These are phyloP conservation scores for Metarhizium brunneum DNA, from an alignment of 2,329 filamentous ascomycete species.

Conservation along the genomic window DNA sequence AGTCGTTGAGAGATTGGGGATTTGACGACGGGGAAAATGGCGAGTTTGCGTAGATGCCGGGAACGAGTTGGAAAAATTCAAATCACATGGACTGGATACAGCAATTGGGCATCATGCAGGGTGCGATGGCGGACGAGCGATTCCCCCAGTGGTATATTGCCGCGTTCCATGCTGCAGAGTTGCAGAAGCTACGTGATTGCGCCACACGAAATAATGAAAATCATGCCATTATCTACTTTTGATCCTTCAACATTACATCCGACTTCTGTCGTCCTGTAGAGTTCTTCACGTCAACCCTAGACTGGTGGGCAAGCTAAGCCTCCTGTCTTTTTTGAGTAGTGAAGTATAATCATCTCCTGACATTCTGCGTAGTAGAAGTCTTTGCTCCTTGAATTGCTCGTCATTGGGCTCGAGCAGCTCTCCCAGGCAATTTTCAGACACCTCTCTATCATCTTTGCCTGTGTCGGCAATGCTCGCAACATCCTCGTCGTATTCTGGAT, in stretches of 20 bases:
- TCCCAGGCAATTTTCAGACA: background rate
- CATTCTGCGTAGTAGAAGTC: background rate
- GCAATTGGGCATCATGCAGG: background rate
- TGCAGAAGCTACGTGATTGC: background rate
- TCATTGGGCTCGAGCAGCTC: background rate
- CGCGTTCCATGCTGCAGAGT: too few relatives aligned
- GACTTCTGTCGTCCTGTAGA: background rate
- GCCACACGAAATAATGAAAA: background rate
- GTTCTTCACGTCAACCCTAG: background rate
- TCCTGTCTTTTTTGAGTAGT: background rate
- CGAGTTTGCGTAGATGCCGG: constrained; percentile 52
- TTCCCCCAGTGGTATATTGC: background rate
- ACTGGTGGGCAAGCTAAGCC: background rate
- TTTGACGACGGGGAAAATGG: constrained; percentile 87
- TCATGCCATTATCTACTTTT: too few relatives aligned
- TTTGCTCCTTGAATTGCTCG: background rate
- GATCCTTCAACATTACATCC: too few relatives aligned
- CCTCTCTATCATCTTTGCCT: background rate
- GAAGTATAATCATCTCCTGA: background rate
- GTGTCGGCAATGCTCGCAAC: background rate
- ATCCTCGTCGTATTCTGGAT: background rate
- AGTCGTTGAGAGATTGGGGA: constrained; percentile 55
- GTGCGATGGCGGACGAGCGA: background rate
- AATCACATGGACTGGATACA: constrained; percentile 1
- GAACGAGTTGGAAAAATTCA: background rate